phyloP scores from a whole-genome alignment of 257 asterid genomes.

The Solanum arcanum region DNA sequence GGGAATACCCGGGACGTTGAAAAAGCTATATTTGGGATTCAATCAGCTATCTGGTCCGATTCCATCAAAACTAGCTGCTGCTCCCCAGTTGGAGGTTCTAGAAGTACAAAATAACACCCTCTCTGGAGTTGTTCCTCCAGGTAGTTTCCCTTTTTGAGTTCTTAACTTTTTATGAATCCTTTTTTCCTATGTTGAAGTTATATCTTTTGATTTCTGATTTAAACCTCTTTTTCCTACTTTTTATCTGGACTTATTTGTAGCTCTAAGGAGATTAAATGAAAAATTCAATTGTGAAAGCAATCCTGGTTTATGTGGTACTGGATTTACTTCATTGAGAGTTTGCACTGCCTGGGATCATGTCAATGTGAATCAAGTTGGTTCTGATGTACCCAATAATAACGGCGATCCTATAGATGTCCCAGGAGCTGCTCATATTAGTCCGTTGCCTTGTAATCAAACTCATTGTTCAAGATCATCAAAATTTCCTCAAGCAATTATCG shows the following conservation, averaged over 20 bases:
- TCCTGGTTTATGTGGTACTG: constrained; percentile 76
- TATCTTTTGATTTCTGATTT: neutral
- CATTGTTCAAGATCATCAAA: constrained; percentile 53
- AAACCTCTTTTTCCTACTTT: neutral
- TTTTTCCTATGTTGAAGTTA: neutral
- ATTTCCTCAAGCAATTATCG: constrained; percentile 37
- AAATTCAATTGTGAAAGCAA: constrained; percentile 47
- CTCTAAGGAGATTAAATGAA: constrained; percentile 37
- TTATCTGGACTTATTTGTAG: constrained; percentile 30
- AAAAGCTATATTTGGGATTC: constrained; percentile 39
- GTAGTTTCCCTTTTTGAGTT: neutral
- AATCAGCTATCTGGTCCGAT: constrained; percentile 73
- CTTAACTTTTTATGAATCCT: neutral
- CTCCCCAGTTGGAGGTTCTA: constrained; percentile 43
- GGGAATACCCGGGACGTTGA: constrained; percentile 36
- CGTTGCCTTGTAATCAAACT: constrained; percentile 32
- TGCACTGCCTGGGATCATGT: constrained; percentile 59
- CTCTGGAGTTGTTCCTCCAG: constrained; percentile 57
- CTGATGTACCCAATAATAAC: constrained; percentile 8
- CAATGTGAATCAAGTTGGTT: constrained; percentile 18
- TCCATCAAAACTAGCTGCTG: constrained; percentile 34
- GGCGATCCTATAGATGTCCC: constrained; percentile 21
- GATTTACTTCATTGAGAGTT: constrained; percentile 49
- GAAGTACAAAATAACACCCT: constrained; percentile 66
- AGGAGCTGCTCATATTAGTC: constrained; percentile 30